Conservation (phyloP, 2,329 filamentous ascomycete species). For the Bipolaris zeicola region DNA sequence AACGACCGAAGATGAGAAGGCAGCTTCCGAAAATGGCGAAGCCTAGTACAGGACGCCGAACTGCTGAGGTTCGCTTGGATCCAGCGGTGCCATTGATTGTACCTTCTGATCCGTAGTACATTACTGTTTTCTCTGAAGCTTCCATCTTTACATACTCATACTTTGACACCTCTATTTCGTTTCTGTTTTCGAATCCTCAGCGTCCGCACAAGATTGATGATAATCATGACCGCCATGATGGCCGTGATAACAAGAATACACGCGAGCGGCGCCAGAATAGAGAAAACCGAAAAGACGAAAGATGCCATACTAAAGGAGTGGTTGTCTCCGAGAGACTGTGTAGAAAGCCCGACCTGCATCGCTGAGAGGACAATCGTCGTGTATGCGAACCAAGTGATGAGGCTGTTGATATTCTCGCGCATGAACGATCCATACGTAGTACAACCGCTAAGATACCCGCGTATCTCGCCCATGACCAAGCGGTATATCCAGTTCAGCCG, state of each 20-base stretch:
- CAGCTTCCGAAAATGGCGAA: no score
- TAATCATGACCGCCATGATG: constrained; percentile 19
- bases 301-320: constrained; percentile 30
- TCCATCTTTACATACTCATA: not conserved
- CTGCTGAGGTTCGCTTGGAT: no score
- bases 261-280: constrained; percentile 27
- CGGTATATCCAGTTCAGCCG: constrained; percentile 36
- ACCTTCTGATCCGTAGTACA: not conserved
- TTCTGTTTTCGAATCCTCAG: constrained; percentile 21
- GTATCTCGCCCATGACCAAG: constrained; percentile 14
- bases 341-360: constrained; percentile 34
- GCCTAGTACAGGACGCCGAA: no score
- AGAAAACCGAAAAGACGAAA: constrained; percentile 29
- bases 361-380: constrained; percentile 34
- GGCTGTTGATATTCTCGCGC: constrained; percentile 29
- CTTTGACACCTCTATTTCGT: constrained; percentile 7
- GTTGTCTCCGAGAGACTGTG: constrained; percentile 17
- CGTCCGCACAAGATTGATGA: constrained; percentile 12
- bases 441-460: constrained; percentile 29
- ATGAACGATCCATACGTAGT: constrained; percentile 34
- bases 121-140: not conserved
- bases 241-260: constrained; percentile 20
- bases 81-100: no score
- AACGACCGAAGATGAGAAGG: no score
- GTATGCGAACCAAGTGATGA: constrained; percentile 33